Conservation (phyloP, 495 filamentous ascomycete species). For the Xylaria sp. region DNA sequence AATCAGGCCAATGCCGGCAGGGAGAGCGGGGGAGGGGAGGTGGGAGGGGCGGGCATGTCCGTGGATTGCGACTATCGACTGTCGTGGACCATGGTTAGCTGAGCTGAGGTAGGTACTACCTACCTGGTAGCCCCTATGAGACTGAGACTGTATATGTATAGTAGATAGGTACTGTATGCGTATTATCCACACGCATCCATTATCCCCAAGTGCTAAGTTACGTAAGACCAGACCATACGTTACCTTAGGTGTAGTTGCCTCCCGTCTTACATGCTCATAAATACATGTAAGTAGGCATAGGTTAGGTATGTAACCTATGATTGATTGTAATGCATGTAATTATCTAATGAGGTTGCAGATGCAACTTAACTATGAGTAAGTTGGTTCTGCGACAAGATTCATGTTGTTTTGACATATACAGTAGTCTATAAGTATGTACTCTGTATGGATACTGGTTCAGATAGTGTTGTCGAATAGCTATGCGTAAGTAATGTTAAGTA, state of each 20-base stretch:
- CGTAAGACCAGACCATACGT: too few species aligned
- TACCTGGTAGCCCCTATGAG: too few species aligned
- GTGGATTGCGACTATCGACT: slow-evolving; percentile 25
- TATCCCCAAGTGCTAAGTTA: too few species aligned
- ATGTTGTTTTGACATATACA: background rate
- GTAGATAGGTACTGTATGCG: too few species aligned
- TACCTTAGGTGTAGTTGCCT: too few species aligned
- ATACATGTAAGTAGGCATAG: too few species aligned
- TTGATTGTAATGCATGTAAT: too few species aligned
- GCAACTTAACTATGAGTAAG: background rate
- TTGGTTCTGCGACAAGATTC: background rate
- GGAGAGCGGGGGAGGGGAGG: background rate
- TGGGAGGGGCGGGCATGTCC: slow-evolving; percentile 24
- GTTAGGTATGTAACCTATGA: too few species aligned
- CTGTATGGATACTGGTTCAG: too few species aligned
- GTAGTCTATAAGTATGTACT: background rate
- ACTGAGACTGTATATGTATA: too few species aligned
- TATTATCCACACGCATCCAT: background rate
- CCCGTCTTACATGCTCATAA: too few species aligned
- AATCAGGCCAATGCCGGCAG: slow-evolving; percentile 1
- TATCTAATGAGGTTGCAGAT: background rate
- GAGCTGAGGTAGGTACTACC: slow-evolving; percentile 8
- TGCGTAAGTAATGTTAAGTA: too few species aligned
- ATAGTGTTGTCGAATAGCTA: background rate
- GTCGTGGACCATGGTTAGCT: slow-evolving; percentile 12